Conservation (phyloP, 2,329 filamentous ascomycete species). For the Zopfia rhizophila region DNA sequence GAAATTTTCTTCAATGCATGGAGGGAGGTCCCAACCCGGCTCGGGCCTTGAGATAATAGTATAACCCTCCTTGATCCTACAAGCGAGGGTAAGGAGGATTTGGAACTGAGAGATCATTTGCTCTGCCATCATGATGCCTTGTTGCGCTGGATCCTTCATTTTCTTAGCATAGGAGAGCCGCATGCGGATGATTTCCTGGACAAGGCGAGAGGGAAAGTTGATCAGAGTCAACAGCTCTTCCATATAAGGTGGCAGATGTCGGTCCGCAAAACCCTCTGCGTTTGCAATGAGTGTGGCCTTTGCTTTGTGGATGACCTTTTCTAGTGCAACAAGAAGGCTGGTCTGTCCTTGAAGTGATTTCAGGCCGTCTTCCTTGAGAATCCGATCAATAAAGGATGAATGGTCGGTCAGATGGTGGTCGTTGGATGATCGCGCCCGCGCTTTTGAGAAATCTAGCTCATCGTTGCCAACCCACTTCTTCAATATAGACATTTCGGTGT, state of each 20-base stretch:
- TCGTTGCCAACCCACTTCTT: slow-evolving; percentile 98
- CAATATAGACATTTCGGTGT: slow-evolving; percentile 88
- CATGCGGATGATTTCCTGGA: slow-evolving; percentile 95
- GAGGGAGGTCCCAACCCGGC: slow-evolving; percentile 92
- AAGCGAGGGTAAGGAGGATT: slow-evolving; percentile 88
- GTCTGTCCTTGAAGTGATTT: slow-evolving; percentile 87
- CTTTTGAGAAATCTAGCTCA: slow-evolving; percentile 88
- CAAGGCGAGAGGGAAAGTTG: slow-evolving; percentile 94
- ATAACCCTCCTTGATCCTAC: slow-evolving; percentile 92
- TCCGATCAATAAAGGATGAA: slow-evolving; percentile 90
- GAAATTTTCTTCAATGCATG: slow-evolving; percentile 96
- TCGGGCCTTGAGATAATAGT: slow-evolving; percentile 84
- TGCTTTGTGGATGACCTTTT: slow-evolving; percentile 89
- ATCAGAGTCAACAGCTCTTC: slow-evolving; percentile 95
- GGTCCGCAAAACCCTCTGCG: slow-evolving; percentile 82
- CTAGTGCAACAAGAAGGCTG: slow-evolving; percentile 86
- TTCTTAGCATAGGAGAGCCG: slow-evolving; percentile 91
- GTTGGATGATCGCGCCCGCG: slow-evolving; percentile 73
- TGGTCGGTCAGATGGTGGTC: slow-evolving; percentile 85
- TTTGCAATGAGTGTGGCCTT: slow-evolving; percentile 92
- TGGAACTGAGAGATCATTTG: slow-evolving; percentile 99
- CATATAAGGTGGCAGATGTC: slow-evolving; percentile 94
- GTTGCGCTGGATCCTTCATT: slow-evolving; percentile 93
- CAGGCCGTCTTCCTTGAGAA: slow-evolving; percentile 94
- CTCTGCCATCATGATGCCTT: slow-evolving; percentile 92